Evolutionary conservation across 2,329 filamentous ascomycete genomes (phyloP).

Genomic region (Alternaria novae-zelandiae): DNA sequence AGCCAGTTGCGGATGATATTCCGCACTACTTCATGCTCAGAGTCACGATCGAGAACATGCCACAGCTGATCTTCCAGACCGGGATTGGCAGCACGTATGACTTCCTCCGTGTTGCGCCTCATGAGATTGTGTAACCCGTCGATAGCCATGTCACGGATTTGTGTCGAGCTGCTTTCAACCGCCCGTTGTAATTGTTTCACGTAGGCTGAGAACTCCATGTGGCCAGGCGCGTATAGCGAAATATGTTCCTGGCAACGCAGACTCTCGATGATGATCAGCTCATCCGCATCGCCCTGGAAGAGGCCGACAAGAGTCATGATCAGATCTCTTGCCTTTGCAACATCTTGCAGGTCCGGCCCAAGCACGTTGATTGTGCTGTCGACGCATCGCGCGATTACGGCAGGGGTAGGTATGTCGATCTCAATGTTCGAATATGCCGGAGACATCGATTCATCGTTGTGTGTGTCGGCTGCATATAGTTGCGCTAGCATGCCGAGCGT

Average conservation of each 20-base stretch:
- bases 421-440: slow-evolving; percentile 89
- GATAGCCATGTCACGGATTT: slow-evolving; percentile 79
- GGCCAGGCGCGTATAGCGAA: slow-evolving; percentile 86
- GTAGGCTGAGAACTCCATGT: slow-evolving; percentile 84
- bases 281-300: slow-evolving; percentile 77
- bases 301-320: slow-evolving; percentile 86
- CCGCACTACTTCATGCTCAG: slow-evolving; percentile 78
- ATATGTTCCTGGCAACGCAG: slow-evolving; percentile 88
- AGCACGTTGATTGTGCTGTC: slow-evolving; percentile 97
- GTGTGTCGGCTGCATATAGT: slow-evolving; percentile 87
- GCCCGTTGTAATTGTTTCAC: slow-evolving; percentile 82
- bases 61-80: slow-evolving; percentile 91
- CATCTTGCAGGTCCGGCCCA: slow-evolving; percentile 91
- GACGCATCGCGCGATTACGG: slow-evolving; percentile 84
- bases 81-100: slow-evolving; percentile 74
- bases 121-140: slow-evolving; percentile 93
- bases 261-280: slow-evolving; percentile 75
- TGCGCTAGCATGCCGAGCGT: slow-evolving; percentile 94
- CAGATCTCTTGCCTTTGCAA: slow-evolving; percentile 87
- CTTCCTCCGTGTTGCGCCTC: slow-evolving; percentile 86
- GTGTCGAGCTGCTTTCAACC: slow-evolving; percentile 70
- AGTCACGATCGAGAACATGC: slow-evolving; percentile 81
- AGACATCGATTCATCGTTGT: slow-evolving; percentile 82
- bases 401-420: slow-evolving; percentile 79
- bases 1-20: slow-evolving; percentile 94